Conservation (phyloP, 1,284 basidiomycete species). For the Tetrapyrgos nigripes region DNA sequence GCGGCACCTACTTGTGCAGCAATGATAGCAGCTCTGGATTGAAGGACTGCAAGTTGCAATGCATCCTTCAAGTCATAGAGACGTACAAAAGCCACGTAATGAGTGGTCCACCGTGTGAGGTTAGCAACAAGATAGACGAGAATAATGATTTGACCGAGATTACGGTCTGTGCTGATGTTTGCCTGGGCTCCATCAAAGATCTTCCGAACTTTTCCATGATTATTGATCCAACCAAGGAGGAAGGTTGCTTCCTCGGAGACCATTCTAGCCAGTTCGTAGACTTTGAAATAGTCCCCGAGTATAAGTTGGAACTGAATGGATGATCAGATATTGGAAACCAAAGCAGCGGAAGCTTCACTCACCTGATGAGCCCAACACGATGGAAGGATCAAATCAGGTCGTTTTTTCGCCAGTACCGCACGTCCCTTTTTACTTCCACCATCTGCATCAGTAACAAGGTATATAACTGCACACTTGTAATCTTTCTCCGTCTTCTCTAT, state of each 20-base stretch:
- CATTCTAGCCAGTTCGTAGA: too few species aligned
- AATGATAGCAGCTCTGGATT: constrained; percentile 11
- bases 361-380: constrained; percentile 24
- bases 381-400: constrained; percentile 13
- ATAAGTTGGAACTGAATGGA: constrained; percentile 1
- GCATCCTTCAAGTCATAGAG: constrained; percentile 12
- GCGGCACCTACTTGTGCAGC: constrained; percentile 19
- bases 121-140: constrained; percentile 20
- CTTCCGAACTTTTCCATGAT: too few species aligned
- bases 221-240: constrained; percentile 9
- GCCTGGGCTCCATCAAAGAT: constrained; percentile 6
- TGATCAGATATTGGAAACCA: not conserved
- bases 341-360: not conserved
- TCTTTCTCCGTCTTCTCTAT: constrained; percentile 12
- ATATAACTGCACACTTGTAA: constrained; percentile 14
- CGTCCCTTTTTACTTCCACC: constrained; percentile 22
- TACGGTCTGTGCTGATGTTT: constrained; percentile 1
- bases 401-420: constrained; percentile 6
- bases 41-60: constrained; percentile 11
- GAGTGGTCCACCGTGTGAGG: constrained; percentile 23
- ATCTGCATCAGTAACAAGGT: constrained; percentile 18
- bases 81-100: constrained; percentile 19
- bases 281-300: constrained; percentile 10
- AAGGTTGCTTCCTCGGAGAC: constrained; percentile 1
- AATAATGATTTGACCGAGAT: not conserved